These are phyloP conservation scores for Oehlia diaphana DNA, from an alignment of 192 early-diverging fungal genomes.

Conservation along the genomic window DNA sequence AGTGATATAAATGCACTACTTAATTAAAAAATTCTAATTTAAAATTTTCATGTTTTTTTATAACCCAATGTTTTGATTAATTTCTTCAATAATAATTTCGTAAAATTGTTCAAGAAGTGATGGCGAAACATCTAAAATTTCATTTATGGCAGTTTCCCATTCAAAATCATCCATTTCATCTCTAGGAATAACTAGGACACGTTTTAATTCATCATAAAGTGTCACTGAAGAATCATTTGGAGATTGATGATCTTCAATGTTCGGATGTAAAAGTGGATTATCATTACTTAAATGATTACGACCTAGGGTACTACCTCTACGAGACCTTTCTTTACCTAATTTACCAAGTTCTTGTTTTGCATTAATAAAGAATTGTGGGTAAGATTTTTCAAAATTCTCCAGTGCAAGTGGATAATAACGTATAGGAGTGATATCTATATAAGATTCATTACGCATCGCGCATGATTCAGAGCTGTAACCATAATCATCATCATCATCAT, in stretches of 20 bases:
- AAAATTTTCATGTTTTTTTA: too few relatives aligned
- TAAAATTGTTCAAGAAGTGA: constrained; percentile 36
- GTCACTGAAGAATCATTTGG: not conserved
- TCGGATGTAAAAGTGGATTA: not conserved
- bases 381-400: constrained; percentile 12
- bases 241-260: not conserved
- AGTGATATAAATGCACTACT: too few relatives aligned
- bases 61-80: too few relatives aligned
- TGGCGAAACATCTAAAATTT: constrained; percentile 29
- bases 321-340: not conserved
- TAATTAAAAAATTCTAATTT: too few relatives aligned
- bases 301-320: not conserved
- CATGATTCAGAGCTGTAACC: not conserved
- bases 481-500: constrained; percentile 24
- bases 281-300: not conserved
- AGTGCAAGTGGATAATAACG: constrained; percentile 32
- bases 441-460: not conserved
- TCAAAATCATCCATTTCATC: constrained; percentile 31
- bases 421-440: constrained; percentile 34
- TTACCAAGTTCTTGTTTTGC: constrained; percentile 7
- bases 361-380: constrained; percentile 47
- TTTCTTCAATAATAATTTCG: constrained; percentile 44
- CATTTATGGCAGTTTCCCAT: constrained; percentile 38
- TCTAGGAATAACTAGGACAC: constrained; percentile 21
- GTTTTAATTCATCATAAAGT: constrained; percentile 28